A percentile compares a stretch with the other conserved stretches of the same genome.
Evolutionary conservation across 345 rosid species (phyloP).

Genomic region (Dimocarpus longan): DNA sequence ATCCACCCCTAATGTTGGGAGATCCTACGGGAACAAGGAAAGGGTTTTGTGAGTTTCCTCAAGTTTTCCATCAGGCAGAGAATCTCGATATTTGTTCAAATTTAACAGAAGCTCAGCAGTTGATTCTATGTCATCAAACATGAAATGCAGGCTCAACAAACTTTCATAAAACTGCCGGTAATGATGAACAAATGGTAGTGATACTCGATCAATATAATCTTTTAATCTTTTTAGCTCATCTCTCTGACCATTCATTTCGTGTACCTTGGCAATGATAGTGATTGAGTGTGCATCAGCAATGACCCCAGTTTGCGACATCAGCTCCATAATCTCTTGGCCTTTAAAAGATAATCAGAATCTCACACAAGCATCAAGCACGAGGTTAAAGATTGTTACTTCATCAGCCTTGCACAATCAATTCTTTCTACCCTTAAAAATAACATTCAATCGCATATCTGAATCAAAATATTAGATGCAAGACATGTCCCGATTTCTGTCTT

Average conservation of each 20-base stretch:
- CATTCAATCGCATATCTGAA: conserved; percentile 58
- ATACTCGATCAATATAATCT: conserved; percentile 48
- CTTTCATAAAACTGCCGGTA: conserved; percentile 61
- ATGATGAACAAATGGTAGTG: conserved; percentile 48
- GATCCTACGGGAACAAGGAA: conserved; percentile 74
- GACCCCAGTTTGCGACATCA: conserved; percentile 59
- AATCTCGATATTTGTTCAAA: conserved; percentile 37
- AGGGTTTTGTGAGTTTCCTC: conserved; percentile 33
- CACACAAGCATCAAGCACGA: conserved; percentile 75
- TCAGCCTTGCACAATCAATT: conserved; percentile 30
- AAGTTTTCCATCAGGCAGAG: conserved; percentile 27
- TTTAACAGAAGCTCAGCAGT: conserved; percentile 61
- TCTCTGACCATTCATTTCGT: conserved; percentile 74
- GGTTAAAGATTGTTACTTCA: conserved; percentile 67
- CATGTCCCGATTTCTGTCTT: conserved; percentile 68
- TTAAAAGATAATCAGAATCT: conserved; percentile 62
- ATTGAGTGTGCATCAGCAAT: conserved; percentile 78
- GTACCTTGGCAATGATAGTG: conserved; percentile 53
- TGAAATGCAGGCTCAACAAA: conserved; percentile 70
- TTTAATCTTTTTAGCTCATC: conserved; percentile 75
- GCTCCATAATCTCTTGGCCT: conserved; percentile 71
- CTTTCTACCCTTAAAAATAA: conserved; percentile 19
- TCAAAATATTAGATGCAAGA: conserved; percentile 66
- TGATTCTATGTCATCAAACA: conserved; percentile 69
- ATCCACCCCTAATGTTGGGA: conserved; percentile 55